Evolutionary conservation across 2,329 filamentous ascomycete species (phyloP), one percentile per base, ranked within the genome.

Genomic region (Beauveria pseudobassiana): DNA sequence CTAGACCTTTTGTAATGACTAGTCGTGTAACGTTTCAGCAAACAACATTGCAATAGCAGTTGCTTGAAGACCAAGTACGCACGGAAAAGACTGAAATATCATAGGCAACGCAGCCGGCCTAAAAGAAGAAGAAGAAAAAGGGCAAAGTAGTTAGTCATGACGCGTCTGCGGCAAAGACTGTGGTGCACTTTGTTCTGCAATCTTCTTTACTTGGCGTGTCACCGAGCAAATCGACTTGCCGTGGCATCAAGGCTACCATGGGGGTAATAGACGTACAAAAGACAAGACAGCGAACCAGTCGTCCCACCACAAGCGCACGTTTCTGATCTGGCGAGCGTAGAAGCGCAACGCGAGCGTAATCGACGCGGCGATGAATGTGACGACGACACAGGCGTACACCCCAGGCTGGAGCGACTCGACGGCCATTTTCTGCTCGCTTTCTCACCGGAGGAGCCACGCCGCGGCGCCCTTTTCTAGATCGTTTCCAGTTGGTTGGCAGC

Each of bases 231-330:
- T 26, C 51, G 20, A 12, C 30, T 24, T 24, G 22, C 5, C 12
- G 24, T 9, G 20, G 20, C 6, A 8, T 6, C 45, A 42, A 51
- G 20, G 20, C 18, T n/a, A 50, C 14, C 5, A 22, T 18, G 30
- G 16, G 7, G 10, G 6, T 10, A 28, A 26, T 3, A 22, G 50
- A 14, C 62, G 30, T 53, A 65, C 63, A 42, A 60, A 58, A 9
- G 63, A 61, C 43, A 63, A 38, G 2, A 63, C 40, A 4, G 63
- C 63, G 16, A 65, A 56, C 42, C 57, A 62, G 51, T 65, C 63
- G 38, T 65, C 63, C 62, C 62, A 64, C 62, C 62, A 65, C 8
- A 63, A 42, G 14, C 9, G 38, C 38, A 61, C 28, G 22, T 48
- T 51, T 24, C 62, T 65, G 10, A 62, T 43, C 7, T 30, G 53